Conservation (phyloP, 1,284 basidiomycete species). For the Austroboletus olivaceoglutinosus region DNA sequence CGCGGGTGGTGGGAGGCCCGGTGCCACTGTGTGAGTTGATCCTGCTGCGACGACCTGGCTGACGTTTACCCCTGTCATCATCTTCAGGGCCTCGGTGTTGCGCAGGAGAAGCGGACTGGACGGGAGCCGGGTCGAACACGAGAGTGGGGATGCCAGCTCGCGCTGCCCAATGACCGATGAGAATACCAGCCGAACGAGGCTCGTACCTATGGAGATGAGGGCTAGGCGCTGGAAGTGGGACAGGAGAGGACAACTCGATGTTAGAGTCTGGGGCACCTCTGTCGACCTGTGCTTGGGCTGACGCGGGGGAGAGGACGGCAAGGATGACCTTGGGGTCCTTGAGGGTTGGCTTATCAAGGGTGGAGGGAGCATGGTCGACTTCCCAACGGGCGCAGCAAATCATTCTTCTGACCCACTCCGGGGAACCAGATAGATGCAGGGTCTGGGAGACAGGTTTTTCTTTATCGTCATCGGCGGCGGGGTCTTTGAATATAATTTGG, state of each 20-base stretch:
- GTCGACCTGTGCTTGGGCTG: constrained; percentile 35
- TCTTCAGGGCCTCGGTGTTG: constrained; percentile 31
- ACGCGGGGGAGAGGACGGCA: constrained; percentile 47
- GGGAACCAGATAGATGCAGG: constrained; percentile 42
- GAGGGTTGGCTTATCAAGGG: constrained; percentile 22
- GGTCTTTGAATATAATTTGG: constrained; percentile 49
- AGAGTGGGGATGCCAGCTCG: constrained; percentile 58
- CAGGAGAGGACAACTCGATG: constrained; percentile 47
- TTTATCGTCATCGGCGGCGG: constrained; percentile 25
- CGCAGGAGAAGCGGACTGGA: constrained; percentile 16
- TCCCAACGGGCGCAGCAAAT: constrained; percentile 80
- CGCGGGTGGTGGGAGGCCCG: constrained; percentile 21
- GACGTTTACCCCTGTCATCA: constrained; percentile 36
- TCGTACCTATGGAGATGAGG: constrained; percentile 60
- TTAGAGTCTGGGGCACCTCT: constrained; percentile 34
- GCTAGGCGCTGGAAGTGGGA: constrained; percentile 61
- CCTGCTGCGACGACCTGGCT: constrained; percentile 26
- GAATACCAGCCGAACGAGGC: constrained; percentile 56
- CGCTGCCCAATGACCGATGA: constrained; percentile 65
- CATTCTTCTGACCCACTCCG: constrained; percentile 78
- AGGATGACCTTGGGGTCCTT: constrained; percentile 52
- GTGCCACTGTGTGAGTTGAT: constrained; percentile 25
- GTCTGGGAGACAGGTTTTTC: constrained; percentile 22
- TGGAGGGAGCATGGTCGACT: constrained; percentile 42
- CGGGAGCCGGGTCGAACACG: constrained; percentile 47